Percentiles rank a stretch among this genome's conserved stretches.
Evolutionary conservation across 306 rosid genomes (phyloP).

Genomic region (Inga leiocalycina): DNA sequence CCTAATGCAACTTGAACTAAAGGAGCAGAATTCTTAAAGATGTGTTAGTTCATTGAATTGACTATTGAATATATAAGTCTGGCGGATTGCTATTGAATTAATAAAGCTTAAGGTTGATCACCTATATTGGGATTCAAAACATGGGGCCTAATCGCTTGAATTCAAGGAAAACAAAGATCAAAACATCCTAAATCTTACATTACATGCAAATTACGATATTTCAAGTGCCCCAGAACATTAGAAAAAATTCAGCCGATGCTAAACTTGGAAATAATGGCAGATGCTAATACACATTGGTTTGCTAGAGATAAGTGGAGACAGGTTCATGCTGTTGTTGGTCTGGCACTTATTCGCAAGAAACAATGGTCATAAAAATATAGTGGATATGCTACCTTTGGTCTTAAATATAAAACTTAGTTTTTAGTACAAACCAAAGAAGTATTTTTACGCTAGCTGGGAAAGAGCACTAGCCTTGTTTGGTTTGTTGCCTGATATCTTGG

Average conservation of each 20-base stretch:
- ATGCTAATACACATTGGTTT: too few relatives aligned
- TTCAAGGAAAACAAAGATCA: not conserved
- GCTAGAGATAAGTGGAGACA: too few relatives aligned
- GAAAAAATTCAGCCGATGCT: too few relatives aligned
- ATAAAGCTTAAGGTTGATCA: not conserved
- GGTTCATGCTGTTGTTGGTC: not conserved
- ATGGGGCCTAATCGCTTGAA: not conserved
- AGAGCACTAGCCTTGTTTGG: constrained; percentile 11
- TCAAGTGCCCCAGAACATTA: too few relatives aligned
- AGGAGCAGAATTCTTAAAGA: not conserved
- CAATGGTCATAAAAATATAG: not conserved
- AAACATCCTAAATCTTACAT: not conserved
- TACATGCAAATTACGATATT: too few relatives aligned
- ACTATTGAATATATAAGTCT: not conserved
- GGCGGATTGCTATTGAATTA: too few relatives aligned
- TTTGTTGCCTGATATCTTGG: constrained; percentile 45
- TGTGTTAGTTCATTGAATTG: not conserved
- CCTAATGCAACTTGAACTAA: not conserved
- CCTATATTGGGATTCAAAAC: not conserved
- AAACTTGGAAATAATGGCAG: too few relatives aligned
- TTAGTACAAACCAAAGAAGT: too few relatives aligned
- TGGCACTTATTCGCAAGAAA: not conserved
- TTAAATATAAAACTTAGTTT: too few relatives aligned
- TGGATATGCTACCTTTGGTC: not conserved
- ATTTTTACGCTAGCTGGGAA: not conserved